A percentile compares a stretch with the other conserved stretches of the same genome.
Evolutionary conservation across 352 stramenopile species (phyloP).

Genomic region (Blastocystis sp.): DNA sequence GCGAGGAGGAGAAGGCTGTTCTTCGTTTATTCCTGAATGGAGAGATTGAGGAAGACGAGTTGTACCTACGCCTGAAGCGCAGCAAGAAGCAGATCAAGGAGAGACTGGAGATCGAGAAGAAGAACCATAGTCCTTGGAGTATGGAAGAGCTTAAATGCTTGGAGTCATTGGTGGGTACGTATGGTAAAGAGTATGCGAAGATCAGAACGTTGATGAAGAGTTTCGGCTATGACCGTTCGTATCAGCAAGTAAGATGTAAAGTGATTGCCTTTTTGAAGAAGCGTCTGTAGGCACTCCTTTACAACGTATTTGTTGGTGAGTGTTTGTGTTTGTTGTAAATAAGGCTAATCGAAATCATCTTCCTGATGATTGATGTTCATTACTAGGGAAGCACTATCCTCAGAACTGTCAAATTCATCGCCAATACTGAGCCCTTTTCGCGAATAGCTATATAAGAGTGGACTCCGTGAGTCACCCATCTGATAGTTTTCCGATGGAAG

Average conservation of each 20-base stretch:
- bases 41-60: not conserved
- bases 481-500: slow-evolving; percentile 32
- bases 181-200: not conserved
- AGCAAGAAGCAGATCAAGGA: slow-evolving; percentile 39
- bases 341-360: not conserved
- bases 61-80: not conserved
- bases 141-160: not conserved
- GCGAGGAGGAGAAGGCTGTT: not conserved
- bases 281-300: not conserved
- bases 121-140: not conserved
- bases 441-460: not conserved
- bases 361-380: not conserved
- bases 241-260: slow-evolving; percentile 18
- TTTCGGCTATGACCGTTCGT: not conserved
- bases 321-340: slow-evolving; percentile 13
- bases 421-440: not conserved
- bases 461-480: not conserved
- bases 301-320: slow-evolving; percentile 10
- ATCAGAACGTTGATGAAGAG: not conserved
- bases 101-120: not conserved
- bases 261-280: slow-evolving; percentile 24
- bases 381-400: not conserved
- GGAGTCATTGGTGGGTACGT: not conserved
- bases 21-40: not conserved
- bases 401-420: not conserved